These are phyloP conservation scores for Candida dajiaensis DNA, from an alignment of 805 yeast genomes.

Conservation along the genomic window DNA sequence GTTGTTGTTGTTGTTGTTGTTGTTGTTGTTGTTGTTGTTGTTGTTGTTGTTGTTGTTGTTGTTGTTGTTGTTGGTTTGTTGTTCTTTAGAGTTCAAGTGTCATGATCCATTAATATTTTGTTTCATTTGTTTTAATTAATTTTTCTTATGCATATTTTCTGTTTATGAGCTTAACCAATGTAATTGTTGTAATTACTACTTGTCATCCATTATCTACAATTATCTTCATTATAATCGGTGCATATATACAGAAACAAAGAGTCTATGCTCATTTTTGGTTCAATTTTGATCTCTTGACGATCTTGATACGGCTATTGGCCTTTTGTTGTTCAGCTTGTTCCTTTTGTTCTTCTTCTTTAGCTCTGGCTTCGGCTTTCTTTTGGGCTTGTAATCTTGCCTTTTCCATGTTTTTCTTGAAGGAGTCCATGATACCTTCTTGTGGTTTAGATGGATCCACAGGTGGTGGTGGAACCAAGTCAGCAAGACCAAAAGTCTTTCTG, in stretches of 20 bases:
- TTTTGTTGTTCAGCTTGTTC: conserved; percentile 27
- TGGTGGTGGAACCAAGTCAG: conserved; percentile 56
- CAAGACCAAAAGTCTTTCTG: conserved; percentile 51
- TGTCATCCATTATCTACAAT: not conserved
- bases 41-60: not conserved
- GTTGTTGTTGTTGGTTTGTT: not conserved
- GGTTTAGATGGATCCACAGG: conserved; percentile 27
- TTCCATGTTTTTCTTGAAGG: conserved; percentile 34
- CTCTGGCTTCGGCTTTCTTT: conserved; percentile 30
- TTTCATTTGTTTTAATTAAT: not conserved
- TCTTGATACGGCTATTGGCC: conserved; percentile 20
- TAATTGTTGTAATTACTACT: too few relatives aligned
- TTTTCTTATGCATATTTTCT: not conserved
- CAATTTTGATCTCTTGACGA: conserved; percentile 18
- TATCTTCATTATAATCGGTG: not conserved
- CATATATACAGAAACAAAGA: not conserved
- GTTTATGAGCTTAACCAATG: too few relatives aligned
- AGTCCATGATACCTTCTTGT: conserved; percentile 30
- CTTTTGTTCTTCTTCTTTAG: conserved; percentile 28
- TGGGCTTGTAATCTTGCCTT: conserved; percentile 35
- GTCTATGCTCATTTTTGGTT: conserved; percentile 1
- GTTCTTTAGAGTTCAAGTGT: not conserved
- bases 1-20: not conserved
- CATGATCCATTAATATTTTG: not conserved
- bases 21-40: too few relatives aligned